phyloP scores from a whole-genome alignment of 2,329 filamentous ascomycete species.

The Hysterium pulicare region DNA sequence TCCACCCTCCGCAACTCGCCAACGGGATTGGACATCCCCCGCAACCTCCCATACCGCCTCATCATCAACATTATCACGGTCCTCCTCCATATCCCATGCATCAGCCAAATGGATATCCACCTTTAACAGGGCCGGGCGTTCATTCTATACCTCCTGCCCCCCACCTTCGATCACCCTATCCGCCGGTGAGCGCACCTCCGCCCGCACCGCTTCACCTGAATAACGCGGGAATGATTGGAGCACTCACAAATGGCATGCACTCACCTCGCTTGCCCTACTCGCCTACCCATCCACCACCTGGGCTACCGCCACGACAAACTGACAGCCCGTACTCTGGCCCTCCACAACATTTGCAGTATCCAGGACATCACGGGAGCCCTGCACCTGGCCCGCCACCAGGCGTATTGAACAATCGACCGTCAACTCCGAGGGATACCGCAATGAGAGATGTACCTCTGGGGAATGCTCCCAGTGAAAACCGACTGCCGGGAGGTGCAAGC shows the following conservation, averaged over 20 bases:
- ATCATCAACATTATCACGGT: constrained; percentile 27
- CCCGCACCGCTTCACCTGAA: constrained; percentile 29
- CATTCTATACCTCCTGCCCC: constrained; percentile 27
- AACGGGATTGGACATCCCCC: constrained; percentile 31
- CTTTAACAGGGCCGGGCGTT: constrained; percentile 27
- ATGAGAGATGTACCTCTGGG: constrained; percentile 30
- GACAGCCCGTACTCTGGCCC: constrained; percentile 34
- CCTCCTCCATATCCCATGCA: constrained; percentile 26
- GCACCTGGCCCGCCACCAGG: constrained; percentile 20
- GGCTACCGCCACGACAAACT: constrained; percentile 19
- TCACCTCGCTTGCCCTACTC: constrained; percentile 38
- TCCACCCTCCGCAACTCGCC: constrained; percentile 16
- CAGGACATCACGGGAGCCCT: constrained; percentile 32
- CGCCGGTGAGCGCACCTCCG: constrained; percentile 24
- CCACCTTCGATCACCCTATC: constrained; percentile 26
- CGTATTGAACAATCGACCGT: constrained; percentile 19
- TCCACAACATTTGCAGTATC: constrained; percentile 20
- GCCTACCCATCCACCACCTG: constrained; percentile 25
- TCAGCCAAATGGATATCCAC: constrained; percentile 32
- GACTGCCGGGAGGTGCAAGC: constrained; percentile 38
- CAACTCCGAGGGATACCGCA: constrained; percentile 31
- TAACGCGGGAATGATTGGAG: constrained; percentile 26
- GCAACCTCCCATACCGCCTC: constrained; percentile 18
- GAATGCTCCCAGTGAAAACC: constrained; percentile 22
- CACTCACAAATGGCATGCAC: constrained; percentile 32